phyloP scores from a whole-genome alignment of 2,329 filamentous ascomycete genomes.

The Scorias spongiosa region DNA sequence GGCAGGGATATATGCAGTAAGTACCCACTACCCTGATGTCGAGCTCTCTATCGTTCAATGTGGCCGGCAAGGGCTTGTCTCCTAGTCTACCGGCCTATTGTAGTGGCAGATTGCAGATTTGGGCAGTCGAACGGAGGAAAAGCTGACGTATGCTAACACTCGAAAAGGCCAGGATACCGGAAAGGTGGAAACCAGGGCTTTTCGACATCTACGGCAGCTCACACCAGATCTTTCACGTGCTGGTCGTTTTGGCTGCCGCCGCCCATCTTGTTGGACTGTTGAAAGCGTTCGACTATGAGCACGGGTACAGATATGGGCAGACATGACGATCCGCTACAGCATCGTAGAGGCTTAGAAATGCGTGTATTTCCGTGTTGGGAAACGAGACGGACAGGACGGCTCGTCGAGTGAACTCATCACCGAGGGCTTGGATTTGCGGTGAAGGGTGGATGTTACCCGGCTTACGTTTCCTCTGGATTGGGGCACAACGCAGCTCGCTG shows the following conservation, averaged over 20 bases:
- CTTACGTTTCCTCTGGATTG: no score
- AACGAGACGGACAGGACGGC: no score
- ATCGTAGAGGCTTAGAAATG: no score
- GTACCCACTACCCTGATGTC: conserved; percentile 16
- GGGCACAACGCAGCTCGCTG: no score
- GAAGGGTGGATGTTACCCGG: no score
- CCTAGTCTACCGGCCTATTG: background rate
- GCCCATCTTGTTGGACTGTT: conserved; percentile 69
- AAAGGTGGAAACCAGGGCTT: conserved; percentile 57
- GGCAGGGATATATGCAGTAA: conserved; percentile 69
- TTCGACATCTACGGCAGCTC: conserved; percentile 90
- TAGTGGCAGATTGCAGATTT: background rate
- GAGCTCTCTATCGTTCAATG: background rate
- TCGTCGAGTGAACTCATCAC: no score
- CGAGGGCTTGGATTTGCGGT: no score
- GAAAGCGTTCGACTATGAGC: conserved; percentile 75
- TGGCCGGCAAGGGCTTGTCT: background rate
- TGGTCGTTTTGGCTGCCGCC: conserved; percentile 69
- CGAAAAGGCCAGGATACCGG: conserved; percentile 58
- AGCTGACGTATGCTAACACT: conserved; percentile 1
- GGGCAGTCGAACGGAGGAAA: background rate
- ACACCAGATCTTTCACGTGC: conserved; percentile 89
- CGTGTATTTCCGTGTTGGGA: no score
- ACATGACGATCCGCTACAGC: no score
- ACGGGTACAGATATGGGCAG: conserved; percentile 23